phyloP scores from a whole-genome alignment of 169 alveolate genomes.

The Condylostoma magnum region DNA sequence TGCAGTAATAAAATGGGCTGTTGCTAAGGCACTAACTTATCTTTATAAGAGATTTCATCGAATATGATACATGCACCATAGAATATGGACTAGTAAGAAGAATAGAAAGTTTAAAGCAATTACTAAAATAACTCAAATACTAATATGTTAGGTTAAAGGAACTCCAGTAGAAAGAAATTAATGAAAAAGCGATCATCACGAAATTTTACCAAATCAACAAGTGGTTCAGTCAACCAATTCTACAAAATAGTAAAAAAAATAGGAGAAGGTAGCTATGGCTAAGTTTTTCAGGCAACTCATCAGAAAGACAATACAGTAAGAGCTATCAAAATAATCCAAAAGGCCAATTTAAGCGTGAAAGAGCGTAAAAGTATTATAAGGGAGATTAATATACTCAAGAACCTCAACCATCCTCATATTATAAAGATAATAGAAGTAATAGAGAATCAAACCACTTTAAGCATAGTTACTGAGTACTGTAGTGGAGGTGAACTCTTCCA shows the following conservation, averaged over 20 bases:
- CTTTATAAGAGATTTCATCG: no score
- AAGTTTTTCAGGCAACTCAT: slow-evolving; percentile 54
- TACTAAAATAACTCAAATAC: no score
- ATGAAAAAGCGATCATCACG: no score
- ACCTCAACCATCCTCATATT: slow-evolving; percentile 73
- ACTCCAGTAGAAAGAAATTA: no score
- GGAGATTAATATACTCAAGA: slow-evolving; percentile 63
- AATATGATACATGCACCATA: no score
- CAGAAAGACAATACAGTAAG: slow-evolving; percentile 44
- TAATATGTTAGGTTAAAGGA: no score
- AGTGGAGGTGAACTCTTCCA: slow-evolving; percentile 73
- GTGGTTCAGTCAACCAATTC: background rate
- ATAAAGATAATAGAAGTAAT: slow-evolving; percentile 69
- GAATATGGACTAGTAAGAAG: no score
- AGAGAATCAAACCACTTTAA: slow-evolving; percentile 61
- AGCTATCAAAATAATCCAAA: slow-evolving; percentile 50
- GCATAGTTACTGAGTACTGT: slow-evolving; percentile 69
- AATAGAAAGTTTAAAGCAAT: no score
- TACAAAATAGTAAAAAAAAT: background rate
- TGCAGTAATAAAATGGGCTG: no score
- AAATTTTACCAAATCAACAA: background rate
- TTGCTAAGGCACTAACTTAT: no score
- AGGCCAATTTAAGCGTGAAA: slow-evolving; percentile 13
- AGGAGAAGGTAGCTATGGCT: slow-evolving; percentile 64
- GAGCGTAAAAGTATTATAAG: background rate